Evolutionary conservation across 192 early-diverging fungal genomes (phyloP).

Genomic region (Backusella tuberculispora): DNA sequence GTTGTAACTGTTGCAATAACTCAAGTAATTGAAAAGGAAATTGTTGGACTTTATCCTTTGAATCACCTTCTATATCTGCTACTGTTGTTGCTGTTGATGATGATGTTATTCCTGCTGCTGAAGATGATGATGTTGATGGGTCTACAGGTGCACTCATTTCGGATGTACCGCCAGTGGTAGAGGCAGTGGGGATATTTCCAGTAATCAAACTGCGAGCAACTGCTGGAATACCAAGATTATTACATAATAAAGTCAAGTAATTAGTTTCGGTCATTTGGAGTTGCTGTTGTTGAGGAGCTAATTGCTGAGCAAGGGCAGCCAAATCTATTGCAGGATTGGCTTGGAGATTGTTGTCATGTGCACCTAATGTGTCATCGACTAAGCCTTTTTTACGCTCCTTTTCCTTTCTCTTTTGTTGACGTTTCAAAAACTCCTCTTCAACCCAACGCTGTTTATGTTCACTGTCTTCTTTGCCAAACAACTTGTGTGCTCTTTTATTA

Average conservation of each 20-base stretch:
- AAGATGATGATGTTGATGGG: not conserved
- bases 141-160: conserved; percentile 6
- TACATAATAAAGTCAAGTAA: conserved; percentile 24
- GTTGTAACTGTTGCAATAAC: conserved; percentile 21
- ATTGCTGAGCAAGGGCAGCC: not conserved
- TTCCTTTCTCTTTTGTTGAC: conserved; percentile 63
- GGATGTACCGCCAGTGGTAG: not conserved
- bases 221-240: conserved; percentile 16
- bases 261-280: conserved; percentile 18
- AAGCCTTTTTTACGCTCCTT: conserved; percentile 59
- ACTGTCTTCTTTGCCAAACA: conserved; percentile 62
- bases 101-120: conserved; percentile 2
- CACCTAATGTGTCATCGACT: conserved; percentile 33
- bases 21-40: conserved; percentile 21
- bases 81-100: not conserved
- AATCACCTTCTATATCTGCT: not conserved
- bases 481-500: conserved; percentile 73
- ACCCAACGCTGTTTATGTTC: conserved; percentile 68
- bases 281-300: conserved; percentile 15
- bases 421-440: conserved; percentile 72
- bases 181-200: not conserved
- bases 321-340: not conserved
- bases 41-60: conserved; percentile 14
- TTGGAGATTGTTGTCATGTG: not conserved
- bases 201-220: conserved; percentile 16